Percentiles rank a stretch among this genome's conserved stretches.
These are phyloP conservation scores for Leishmania aethiopica DNA, from an alignment of 208 protist genomes.

Conservation along the genomic window DNA sequence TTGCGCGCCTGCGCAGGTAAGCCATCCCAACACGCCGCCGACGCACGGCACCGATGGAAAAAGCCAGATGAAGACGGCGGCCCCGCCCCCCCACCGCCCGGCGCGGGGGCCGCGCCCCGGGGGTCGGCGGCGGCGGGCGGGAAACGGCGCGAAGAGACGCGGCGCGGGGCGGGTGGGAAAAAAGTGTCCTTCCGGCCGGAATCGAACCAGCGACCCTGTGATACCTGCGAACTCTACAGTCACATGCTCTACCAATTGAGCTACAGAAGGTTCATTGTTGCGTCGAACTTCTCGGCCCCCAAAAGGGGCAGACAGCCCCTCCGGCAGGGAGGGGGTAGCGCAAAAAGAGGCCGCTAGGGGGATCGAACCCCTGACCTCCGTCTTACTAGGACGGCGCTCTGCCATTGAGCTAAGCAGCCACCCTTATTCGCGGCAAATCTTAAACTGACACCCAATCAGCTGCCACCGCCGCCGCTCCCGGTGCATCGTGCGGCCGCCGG, in stretches of 20 bases:
- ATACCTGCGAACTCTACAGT: conserved; percentile 63
- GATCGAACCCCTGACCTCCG: conserved; percentile 91
- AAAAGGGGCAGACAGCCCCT: too few species aligned
- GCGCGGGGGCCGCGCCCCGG: too few species aligned
- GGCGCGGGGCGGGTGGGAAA: conserved; percentile 1
- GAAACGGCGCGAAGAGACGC: too few species aligned
- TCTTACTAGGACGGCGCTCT: conserved; percentile 92
- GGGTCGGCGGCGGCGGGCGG: too few species aligned
- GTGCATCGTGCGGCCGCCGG: too few species aligned
- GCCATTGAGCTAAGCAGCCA: conserved; percentile 92
- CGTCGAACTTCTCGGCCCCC: too few species aligned
- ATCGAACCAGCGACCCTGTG: conserved; percentile 72
- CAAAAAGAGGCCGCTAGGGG: conserved; percentile 79
- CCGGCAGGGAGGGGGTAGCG: conserved; percentile 15
- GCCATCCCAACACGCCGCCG: too few species aligned
- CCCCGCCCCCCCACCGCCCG: too few species aligned
- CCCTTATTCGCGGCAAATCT: rapidly evolving
- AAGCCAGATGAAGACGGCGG: too few species aligned
- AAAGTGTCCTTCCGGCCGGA: conserved; percentile 56
- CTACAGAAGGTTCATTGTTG: conserved; percentile 35
- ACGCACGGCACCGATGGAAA: neutral
- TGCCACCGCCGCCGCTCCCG: too few species aligned
- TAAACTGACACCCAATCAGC: too few species aligned
- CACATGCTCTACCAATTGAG: conserved; percentile 72
- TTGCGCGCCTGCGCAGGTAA: too few species aligned